phyloP scores from a whole-genome alignment of 169 alveolate species.

The Eimeria necatrix region DNA sequence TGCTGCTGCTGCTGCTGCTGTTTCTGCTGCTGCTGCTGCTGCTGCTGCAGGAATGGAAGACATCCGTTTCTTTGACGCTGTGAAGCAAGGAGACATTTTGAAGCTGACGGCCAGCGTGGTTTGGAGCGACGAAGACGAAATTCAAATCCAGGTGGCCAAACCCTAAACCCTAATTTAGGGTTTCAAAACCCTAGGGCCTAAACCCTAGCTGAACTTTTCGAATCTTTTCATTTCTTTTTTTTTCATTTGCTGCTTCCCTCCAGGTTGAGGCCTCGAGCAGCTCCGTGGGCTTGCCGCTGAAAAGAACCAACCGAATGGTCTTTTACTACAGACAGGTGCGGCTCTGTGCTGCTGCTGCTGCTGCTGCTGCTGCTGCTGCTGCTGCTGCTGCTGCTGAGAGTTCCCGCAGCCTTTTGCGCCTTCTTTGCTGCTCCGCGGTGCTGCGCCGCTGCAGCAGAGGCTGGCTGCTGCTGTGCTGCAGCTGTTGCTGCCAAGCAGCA shows the following conservation, averaged over 20 bases:
- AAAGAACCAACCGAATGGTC: not conserved
- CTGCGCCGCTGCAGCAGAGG: too few species aligned
- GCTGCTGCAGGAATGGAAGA: constrained; percentile 66
- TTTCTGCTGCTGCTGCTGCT: not conserved
- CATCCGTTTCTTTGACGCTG: constrained; percentile 52
- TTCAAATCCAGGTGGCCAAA: constrained; percentile 55
- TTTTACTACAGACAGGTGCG: constrained; percentile 37
- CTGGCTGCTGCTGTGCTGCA: not conserved
- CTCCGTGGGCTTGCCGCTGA: constrained; percentile 10
- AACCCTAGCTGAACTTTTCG: not conserved
- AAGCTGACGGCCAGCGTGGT: constrained; percentile 33
- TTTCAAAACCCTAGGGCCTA: too few species aligned
- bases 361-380: not conserved
- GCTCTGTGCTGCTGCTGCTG: not conserved
- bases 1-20: too few species aligned
- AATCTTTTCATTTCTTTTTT: not conserved
- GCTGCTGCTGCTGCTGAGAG: not conserved
- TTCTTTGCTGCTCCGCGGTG: too few species aligned
- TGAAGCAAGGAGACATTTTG: constrained; percentile 44
- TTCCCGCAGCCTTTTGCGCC: too few species aligned
- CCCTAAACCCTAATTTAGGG: too few species aligned
- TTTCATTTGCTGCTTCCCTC: not conserved
- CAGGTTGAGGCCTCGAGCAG: constrained; percentile 39
- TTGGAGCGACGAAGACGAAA: constrained; percentile 47
- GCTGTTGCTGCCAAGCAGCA: too few species aligned